These are phyloP conservation scores for Cystobasidium pallidum DNA, from an alignment of 1,284 basidiomycete genomes.

Conservation along the genomic window DNA sequence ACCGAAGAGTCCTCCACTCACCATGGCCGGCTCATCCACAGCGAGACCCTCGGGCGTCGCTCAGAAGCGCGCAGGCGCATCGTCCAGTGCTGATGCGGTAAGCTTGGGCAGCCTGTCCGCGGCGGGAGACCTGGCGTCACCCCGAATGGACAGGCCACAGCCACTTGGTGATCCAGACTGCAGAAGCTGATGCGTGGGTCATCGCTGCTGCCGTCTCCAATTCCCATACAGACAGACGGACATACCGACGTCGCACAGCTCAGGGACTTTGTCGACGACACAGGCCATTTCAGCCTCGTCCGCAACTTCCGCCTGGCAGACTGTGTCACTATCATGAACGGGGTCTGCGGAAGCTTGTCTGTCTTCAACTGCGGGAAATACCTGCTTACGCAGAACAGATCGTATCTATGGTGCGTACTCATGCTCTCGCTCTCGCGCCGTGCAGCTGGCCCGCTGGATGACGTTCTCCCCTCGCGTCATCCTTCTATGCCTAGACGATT, in stretches of 20 bases:
- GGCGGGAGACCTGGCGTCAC: background rate
- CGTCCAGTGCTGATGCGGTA: background rate
- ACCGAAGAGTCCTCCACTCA: background rate
- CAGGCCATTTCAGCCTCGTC: slow-evolving; percentile 45
- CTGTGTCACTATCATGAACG: slow-evolving; percentile 99
- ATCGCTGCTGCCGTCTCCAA: too few species aligned
- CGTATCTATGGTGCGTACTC: slow-evolving; percentile 67
- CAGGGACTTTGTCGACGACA: slow-evolving; percentile 32
- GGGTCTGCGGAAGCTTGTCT: slow-evolving; percentile 95
- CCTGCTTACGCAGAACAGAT: slow-evolving; percentile 76
- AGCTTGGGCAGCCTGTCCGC: background rate
- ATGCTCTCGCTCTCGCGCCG: background rate
- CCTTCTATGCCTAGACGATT: background rate
- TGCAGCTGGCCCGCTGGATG: background rate
- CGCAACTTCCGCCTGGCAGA: slow-evolving; percentile 97
- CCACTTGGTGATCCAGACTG: too few species aligned
- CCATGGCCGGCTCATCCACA: slow-evolving; percentile 12
- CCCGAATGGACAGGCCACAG: too few species aligned
- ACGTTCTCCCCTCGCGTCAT: slow-evolving; percentile 3
- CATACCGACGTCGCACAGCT: slow-evolving; percentile 9
- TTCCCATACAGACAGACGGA: slow-evolving; percentile 8
- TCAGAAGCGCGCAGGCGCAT: slow-evolving; percentile 12
- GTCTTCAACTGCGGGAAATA: slow-evolving; percentile 91
- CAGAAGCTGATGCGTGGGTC: background rate
- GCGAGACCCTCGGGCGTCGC: background rate